Percentiles rank a stretch among this genome's conserved stretches.
Conservation (phyloP, 2,329 filamentous ascomycete species). For the Cladosporium oxysporum region DNA sequence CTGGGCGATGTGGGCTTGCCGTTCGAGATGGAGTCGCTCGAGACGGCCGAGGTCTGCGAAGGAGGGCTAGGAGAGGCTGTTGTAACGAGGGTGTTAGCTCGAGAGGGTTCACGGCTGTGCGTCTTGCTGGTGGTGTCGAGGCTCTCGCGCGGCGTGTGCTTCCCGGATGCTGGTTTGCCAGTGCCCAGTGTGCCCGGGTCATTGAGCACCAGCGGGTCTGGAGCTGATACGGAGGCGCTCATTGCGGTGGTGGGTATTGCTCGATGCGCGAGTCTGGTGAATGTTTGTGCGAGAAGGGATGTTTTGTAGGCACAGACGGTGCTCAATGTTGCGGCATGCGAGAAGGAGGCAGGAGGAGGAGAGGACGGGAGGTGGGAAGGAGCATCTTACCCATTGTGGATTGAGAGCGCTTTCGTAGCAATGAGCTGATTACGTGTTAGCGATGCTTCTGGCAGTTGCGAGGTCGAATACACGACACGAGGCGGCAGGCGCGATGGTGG, state of each 20-base stretch:
- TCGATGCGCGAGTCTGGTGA: constrained; percentile 20
- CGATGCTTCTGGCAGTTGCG: background rate
- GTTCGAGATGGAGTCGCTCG: constrained; percentile 44
- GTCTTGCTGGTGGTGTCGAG: constrained; percentile 25
- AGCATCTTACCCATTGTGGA: constrained; percentile 37
- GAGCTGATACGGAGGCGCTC: constrained; percentile 19
- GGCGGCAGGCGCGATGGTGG: constrained; percentile 14
- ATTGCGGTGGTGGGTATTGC: constrained; percentile 21
- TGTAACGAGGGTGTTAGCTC: constrained; percentile 42
- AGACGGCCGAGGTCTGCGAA: constrained; percentile 50
- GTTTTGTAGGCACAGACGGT: constrained; percentile 24
- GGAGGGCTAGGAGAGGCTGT: constrained; percentile 41
- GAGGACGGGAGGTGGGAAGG: constrained; percentile 9
- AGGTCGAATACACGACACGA: background rate
- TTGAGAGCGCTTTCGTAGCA: background rate
- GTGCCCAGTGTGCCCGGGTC: constrained; percentile 20
- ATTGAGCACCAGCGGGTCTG: constrained; percentile 22
- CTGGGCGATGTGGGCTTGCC: constrained; percentile 55
- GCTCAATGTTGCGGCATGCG: constrained; percentile 23
- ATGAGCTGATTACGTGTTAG: constrained; percentile 7
- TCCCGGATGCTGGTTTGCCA: constrained; percentile 25
- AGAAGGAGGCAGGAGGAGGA: constrained; percentile 15
- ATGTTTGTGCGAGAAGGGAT: constrained; percentile 25
- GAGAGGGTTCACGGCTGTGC: constrained; percentile 23
- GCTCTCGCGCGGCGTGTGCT: constrained; percentile 28